A percentile compares a stretch with the other conserved stretches of the same genome.
Evolutionary conservation across 176 grass and related monocot genomes (phyloP).

Genomic region (Cenchrus americanus): DNA sequence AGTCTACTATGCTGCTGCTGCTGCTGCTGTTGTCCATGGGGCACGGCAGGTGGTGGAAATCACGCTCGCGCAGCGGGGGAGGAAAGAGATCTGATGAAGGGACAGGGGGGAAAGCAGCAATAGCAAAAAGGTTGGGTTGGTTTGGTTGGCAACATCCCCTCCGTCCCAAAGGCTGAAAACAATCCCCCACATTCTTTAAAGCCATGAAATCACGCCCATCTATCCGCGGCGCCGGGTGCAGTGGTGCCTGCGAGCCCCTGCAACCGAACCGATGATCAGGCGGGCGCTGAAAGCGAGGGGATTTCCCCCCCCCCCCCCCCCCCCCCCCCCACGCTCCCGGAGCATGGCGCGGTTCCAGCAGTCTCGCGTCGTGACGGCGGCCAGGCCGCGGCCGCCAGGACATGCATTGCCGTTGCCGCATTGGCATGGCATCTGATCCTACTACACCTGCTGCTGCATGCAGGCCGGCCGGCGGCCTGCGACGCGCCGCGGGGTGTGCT

Average conservation of each 20-base stretch:
- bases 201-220: constrained; percentile 36
- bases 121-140: constrained; percentile 44
- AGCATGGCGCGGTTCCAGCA: not conserved
- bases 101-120: constrained; percentile 17
- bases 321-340: not conserved
- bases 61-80: constrained; percentile 40
- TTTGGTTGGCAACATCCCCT: constrained; percentile 19
- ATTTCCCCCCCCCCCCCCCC: not conserved
- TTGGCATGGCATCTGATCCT: not conserved
- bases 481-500: not conserved
- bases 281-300: constrained; percentile 37
- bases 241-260: not conserved
- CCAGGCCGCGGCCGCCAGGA: too few relatives aligned
- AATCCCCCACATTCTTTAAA: constrained; percentile 43
- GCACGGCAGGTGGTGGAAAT: too few relatives aligned
- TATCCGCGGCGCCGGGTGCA: not conserved
- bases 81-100: constrained; percentile 37
- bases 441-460: not conserved
- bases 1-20: too few relatives aligned
- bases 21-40: too few relatives aligned
- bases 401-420: too few relatives aligned
- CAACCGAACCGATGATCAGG: not conserved
- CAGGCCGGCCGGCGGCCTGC: not conserved
- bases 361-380: not conserved
- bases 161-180: constrained; percentile 16